Evolutionary conservation across 2,329 filamentous ascomycete species (phyloP), one percentile per base, ranked within the genome.

Genomic region (Falciphora oryzae): DNA sequence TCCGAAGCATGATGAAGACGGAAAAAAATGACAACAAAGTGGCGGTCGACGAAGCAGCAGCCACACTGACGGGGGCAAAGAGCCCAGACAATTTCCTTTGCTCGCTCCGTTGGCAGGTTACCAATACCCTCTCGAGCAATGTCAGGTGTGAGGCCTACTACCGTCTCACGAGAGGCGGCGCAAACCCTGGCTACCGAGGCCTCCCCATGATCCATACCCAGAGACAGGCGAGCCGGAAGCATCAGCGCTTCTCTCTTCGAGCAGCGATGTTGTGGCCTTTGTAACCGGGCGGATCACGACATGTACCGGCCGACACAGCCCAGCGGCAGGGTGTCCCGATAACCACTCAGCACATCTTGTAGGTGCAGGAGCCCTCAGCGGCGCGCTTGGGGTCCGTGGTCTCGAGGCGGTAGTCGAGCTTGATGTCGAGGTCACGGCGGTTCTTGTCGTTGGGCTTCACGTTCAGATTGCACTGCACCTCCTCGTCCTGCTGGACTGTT

Each of bases 391-490:
- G 77, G 74, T 98, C 93, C 31, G 87, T 79, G 4, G 93, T 91
- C 72, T 92, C 85, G 63, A 97, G 85, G 73, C 87, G 83, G 80
- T 98, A 98, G 59, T 87, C 82, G 73, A 99, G 86, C 73, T 85
- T 87, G 75, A 99, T 96, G 77, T 99, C 95, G 64, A 99, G 84
- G 76, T 99, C 95, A 69, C 95, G 89, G 76, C 90, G 89, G 83
- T 99, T 98, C 85, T 95, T 93, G 68, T 90, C 84, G 76, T 97
- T 99, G 63, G 95, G 95, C 78, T 88, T 90, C 80, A 94, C 96
- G 68, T 87, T 83, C 57, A 99, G 80, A 38, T 83, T 81, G 72
- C 92, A 91, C 66, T 81, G 79, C 66, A 99, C 83, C 72, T 86
- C 83, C 82, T 99, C 95, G 65, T 90, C 92, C 73, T 92, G 85